A percentile compares a stretch with the other conserved stretches of the same genome.
Conservation (phyloP, 2,329 filamentous ascomycete species). For the Ophiosphaerella korrae region DNA sequence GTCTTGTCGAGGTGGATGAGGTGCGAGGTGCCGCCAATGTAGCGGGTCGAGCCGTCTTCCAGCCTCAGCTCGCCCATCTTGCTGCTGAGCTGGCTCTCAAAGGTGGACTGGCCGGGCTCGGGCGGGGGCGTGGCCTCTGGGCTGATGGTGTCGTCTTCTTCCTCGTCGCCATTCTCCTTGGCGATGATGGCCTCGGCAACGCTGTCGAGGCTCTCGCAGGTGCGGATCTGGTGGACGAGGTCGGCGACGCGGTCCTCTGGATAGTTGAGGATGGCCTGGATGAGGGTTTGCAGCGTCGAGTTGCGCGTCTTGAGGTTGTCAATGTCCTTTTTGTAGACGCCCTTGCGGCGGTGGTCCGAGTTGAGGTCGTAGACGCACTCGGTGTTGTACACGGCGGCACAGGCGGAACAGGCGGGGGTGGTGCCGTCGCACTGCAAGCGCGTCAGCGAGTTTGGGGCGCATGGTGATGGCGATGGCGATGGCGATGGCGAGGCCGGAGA, state of each 20-base stretch:
- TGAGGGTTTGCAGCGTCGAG: slow-evolving; percentile 87
- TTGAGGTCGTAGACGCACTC: slow-evolving; percentile 95
- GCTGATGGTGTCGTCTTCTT: slow-evolving; percentile 49
- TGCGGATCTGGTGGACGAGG: slow-evolving; percentile 84
- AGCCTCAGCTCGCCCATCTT: slow-evolving; percentile 92
- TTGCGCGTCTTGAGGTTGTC: slow-evolving; percentile 86
- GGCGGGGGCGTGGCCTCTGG: slow-evolving; percentile 42
- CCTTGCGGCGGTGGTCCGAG: slow-evolving; percentile 93
- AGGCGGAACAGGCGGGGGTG: slow-evolving; percentile 90
- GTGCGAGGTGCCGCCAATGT: slow-evolving; percentile 93
- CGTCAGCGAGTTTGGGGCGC: slow-evolving; percentile 11
- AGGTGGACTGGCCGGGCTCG: slow-evolving; percentile 44
- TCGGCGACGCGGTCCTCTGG: slow-evolving; percentile 82
- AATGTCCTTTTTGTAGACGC: slow-evolving; percentile 92
- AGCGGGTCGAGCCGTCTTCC: slow-evolving; percentile 85
- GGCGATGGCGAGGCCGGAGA: slow-evolving; percentile 10
- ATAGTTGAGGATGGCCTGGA: slow-evolving; percentile 91
- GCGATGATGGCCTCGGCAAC: slow-evolving; percentile 65
- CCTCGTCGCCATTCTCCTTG: slow-evolving; percentile 54
- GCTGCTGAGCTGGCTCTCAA: slow-evolving; percentile 82
- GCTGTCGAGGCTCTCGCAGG: slow-evolving; percentile 75
- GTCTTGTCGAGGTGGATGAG: slow-evolving; percentile 71
- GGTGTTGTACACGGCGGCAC: slow-evolving; percentile 88
- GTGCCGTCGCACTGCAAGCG: slow-evolving; percentile 77
- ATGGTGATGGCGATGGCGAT: background rate